These are phyloP conservation scores for Saraca asoca DNA, from an alignment of 331 rosid species.

Conservation along the genomic window DNA sequence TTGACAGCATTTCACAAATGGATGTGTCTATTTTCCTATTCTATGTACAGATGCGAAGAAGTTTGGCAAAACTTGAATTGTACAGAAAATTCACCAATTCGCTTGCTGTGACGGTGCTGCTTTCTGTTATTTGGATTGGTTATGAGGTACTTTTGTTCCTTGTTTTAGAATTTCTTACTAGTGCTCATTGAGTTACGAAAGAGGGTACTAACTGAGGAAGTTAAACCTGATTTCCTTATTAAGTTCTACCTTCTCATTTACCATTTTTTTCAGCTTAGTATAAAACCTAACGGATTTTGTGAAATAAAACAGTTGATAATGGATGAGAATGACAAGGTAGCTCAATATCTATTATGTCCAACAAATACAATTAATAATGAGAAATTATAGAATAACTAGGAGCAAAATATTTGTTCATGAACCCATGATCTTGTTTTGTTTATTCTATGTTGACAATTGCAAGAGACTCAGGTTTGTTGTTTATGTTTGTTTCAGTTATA, in stretches of 20 bases:
- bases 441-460: background rate
- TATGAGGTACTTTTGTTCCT: slow-evolving; percentile 56
- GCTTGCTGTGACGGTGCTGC: slow-evolving; percentile 78
- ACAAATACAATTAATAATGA: slow-evolving; percentile 14
- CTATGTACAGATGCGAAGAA: slow-evolving; percentile 59
- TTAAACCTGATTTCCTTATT: background rate
- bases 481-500: slow-evolving; percentile 63
- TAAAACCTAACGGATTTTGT: background rate
- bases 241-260: slow-evolving; percentile 1
- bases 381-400: slow-evolving; percentile 3
- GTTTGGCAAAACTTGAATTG: slow-evolving; percentile 72
- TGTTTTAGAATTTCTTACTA: background rate
- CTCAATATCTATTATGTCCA: slow-evolving; percentile 1
- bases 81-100: slow-evolving; percentile 82
- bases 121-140: slow-evolving; percentile 80
- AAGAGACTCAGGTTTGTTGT: slow-evolving; percentile 23
- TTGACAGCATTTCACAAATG: slow-evolving; percentile 6
- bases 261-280: slow-evolving; percentile 1
- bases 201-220: background rate
- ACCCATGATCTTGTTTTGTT: background rate
- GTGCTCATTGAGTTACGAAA: slow-evolving; percentile 2
- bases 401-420: slow-evolving; percentile 12
- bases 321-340: background rate
- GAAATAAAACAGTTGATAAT: slow-evolving; percentile 10
- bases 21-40: slow-evolving; percentile 13